Percentiles rank a stretch among this genome's conserved stretches.
These are phyloP conservation scores for Lentinula lateritia DNA, from an alignment of 768 basidiomycete genomes.

Conservation along the genomic window DNA sequence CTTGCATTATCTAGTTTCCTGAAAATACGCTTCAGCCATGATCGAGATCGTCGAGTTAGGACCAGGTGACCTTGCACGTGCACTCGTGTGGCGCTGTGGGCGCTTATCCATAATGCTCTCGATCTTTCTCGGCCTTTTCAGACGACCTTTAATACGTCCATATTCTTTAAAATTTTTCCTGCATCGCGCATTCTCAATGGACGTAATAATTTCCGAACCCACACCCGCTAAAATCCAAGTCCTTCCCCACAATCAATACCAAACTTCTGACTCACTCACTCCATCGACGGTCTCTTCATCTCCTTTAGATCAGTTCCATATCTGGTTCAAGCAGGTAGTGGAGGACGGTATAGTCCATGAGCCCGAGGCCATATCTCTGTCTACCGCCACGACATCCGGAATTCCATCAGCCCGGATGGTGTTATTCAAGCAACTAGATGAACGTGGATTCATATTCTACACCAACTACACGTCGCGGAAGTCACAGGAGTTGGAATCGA, in stretches of 20 bases:
- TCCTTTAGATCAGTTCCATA: conserved; percentile 81
- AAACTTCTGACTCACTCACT: conserved; percentile 54
- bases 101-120: background rate
- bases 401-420: conserved; percentile 88
- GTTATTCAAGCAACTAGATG: conserved; percentile 87
- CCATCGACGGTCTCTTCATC: conserved; percentile 53
- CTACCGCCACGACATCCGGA: conserved; percentile 64
- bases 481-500: conserved; percentile 69
- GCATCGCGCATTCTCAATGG: conserved; percentile 20
- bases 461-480: conserved; percentile 97
- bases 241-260: conserved; percentile 72
- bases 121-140: background rate
- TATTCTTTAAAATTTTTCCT: background rate
- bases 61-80: background rate
- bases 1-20: no score
- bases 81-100: background rate
- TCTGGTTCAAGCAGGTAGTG: conserved; percentile 75
- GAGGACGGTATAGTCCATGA: conserved; percentile 54
- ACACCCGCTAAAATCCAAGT: conserved; percentile 57
- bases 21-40: no score
- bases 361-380: conserved; percentile 87
- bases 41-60: no score
- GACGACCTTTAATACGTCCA: background rate
- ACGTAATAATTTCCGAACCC: conserved; percentile 37
- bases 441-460: conserved; percentile 89